Evolutionary conservation across 306 rosid species (phyloP), one percentile per base, ranked within the genome.

Genomic region (Benincasa hispida): DNA sequence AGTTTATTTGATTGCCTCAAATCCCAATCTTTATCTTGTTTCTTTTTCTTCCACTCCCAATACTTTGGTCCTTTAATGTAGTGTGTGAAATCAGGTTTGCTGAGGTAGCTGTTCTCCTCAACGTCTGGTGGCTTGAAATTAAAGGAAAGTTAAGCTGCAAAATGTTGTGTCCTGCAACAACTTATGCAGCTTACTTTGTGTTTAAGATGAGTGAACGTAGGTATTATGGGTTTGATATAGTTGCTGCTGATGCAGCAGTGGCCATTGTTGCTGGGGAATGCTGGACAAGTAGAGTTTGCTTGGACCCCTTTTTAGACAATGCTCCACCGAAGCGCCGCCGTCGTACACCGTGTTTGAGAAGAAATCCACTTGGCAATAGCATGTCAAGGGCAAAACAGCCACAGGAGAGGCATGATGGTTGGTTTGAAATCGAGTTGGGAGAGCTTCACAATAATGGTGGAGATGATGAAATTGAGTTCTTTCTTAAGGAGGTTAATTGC

Each of bases 121-220:
- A 42, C 2, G 73, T 42, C 45, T 76, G 79, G 72, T 76, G 73
- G 73, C 28, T 76, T 30, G 73, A 60, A 24, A 47, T 76, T 10
- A 54, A 72, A 15, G 79, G 58, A 25, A 59, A 45, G 55, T 24
- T 76, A 42, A 41, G 72, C 18, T 14, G 72, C 51, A 65, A 35
- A 47, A 24, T 76, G 70, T 28, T 76, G 58, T 60, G 32, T 41
- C 19, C 70, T 37, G 72, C 70, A 25, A 76, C 79, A 45, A 76
- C 58, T 15, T 76, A 76, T 61, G 79, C 30, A 27, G 72, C 79
- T 76, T 76, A 60, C 45, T 76, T 76, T 8, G 79, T 76, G 24
- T 76, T 76, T 68, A 61, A 76, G 58, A 61, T 76, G 79, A 18
- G 5, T 5, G 39, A 61, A 58, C 19, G 28, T 5, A 5, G 9